Evolutionary conservation across 2,329 filamentous ascomycete genomes (phyloP), one percentile per base, ranked within the genome.

Genomic region (Trichocomaceae sp.): DNA sequence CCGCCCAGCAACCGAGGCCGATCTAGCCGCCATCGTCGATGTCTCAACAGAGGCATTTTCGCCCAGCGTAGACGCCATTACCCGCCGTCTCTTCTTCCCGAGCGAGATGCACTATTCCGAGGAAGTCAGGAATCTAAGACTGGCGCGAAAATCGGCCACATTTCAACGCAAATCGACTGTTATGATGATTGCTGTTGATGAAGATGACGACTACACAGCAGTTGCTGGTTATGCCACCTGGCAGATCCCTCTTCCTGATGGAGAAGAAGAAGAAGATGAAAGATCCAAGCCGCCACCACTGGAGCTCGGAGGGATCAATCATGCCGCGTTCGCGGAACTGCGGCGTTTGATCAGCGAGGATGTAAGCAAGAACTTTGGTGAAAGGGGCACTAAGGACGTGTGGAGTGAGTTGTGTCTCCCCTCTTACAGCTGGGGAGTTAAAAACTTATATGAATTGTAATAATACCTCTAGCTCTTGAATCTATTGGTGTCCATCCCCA

Each of bases 401-500:
- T 52, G 50, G 50, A 45, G 50, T 52, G 15, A 45, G 50, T 35
- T n/a, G n/a, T n/a, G n/a, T n/a, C n/a, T n/a, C n/a, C n/a, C n/a
- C n/a, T n/a, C n/a, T n/a, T n/a, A n/a, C n/a, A n/a, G n/a, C n/a
- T n/a, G n/a, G n/a, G n/a, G n/a, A n/a, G n/a, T n/a, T n/a, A n/a
- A n/a, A n/a, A n/a, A n/a, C n/a, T n/a, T n/a, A n/a, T n/a, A n/a
- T n/a, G n/a, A n/a, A n/a, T n/a, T n/a, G n/a, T n/a, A n/a, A n/a
- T n/a, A n/a, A n/a, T n/a, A n/a, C n/a, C 29, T 26, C 23, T 8
- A 52, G 50, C 50, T 5, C 50, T 52, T 8, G 50, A 52, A 10
- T 52, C 41, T 7, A 26, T 52, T 6, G 50, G 50, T 5, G 50
- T 52, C 7, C 50, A 45, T 17, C 50, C 50, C 9, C 17, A 33